phyloP scores from a whole-genome alignment of 257 asterid species.

The Fraxinus anomala region DNA sequence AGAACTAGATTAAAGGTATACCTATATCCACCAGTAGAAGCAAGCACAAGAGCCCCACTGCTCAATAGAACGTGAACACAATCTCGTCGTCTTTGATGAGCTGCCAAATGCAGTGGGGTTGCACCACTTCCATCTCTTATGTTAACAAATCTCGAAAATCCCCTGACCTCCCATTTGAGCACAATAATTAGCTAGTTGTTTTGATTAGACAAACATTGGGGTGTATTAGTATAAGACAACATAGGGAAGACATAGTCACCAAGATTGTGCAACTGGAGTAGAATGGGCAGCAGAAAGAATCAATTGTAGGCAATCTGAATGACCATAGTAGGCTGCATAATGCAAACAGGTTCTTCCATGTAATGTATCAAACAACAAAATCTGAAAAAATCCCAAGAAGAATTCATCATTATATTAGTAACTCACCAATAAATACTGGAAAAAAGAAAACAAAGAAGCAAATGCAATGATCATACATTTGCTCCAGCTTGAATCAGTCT shows the following conservation, averaged over 20 bases:
- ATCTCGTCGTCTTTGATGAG: slow-evolving; percentile 61
- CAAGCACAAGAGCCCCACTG: slow-evolving; percentile 77
- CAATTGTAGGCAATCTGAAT: slow-evolving; percentile 66
- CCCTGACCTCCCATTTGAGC: slow-evolving; percentile 53
- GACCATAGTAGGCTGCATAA: slow-evolving; percentile 85
- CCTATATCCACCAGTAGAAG: slow-evolving; percentile 74
- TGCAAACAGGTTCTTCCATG: slow-evolving; percentile 78
- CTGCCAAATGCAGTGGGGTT: slow-evolving; percentile 88
- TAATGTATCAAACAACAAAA: slow-evolving; percentile 70
- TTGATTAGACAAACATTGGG: not conserved
- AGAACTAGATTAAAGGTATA: slow-evolving; percentile 30
- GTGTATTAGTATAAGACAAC: not conserved
- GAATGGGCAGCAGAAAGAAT: slow-evolving; percentile 72
- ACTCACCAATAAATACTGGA: not conserved
- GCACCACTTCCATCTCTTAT: slow-evolving; percentile 79
- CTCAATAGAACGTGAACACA: slow-evolving; percentile 62
- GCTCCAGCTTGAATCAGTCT: slow-evolving; percentile 78
- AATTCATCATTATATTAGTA: slow-evolving; percentile 14
- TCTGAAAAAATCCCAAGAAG: slow-evolving; percentile 35
- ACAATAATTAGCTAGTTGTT: slow-evolving; percentile 14
- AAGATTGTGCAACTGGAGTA: slow-evolving; percentile 66
- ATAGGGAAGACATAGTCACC: slow-evolving; percentile 41
- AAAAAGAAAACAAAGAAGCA: not conserved
- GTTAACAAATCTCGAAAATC: slow-evolving; percentile 74
- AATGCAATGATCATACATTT: slow-evolving; percentile 46